These are phyloP conservation scores for Breynia disticha DNA, from an alignment of 441 rosid species.

Conservation along the genomic window DNA sequence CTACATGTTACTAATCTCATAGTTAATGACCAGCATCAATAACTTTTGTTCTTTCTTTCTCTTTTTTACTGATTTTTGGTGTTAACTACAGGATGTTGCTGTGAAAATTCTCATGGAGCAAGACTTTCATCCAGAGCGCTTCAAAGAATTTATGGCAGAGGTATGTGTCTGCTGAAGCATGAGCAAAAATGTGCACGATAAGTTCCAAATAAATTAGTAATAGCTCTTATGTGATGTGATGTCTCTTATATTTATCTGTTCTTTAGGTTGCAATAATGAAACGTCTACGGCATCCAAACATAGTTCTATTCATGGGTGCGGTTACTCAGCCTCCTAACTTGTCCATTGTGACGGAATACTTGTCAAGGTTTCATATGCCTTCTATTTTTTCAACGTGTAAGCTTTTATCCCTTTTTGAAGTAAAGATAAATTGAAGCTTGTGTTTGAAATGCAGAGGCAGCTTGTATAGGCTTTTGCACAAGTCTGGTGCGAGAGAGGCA, in stretches of 20 bases:
- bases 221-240: conserved; percentile 15
- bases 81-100: conserved; percentile 81
- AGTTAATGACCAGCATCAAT: too few species aligned
- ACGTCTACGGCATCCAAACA: conserved; percentile 96
- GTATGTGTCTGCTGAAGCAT: conserved; percentile 28
- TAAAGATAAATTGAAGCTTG: conserved; percentile 17
- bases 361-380: conserved; percentile 60
- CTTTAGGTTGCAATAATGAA: conserved; percentile 94
- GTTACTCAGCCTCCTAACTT: conserved; percentile 94
- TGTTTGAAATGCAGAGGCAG: conserved; percentile 68
- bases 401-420: not conserved
- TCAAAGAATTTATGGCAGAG: conserved; percentile 92
- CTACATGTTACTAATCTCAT: too few species aligned
- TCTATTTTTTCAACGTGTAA: not conserved
- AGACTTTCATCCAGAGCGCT: conserved; percentile 81
- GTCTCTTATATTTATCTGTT: conserved; percentile 12
- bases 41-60: too few species aligned
- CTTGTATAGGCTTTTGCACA: conserved; percentile 86
- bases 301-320: conserved; percentile 99
- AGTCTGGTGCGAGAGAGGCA: conserved; percentile 67
- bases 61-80: not conserved
- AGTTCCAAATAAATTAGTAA: not conserved
- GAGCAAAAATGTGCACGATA: conserved; percentile 1
- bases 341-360: conserved; percentile 95
- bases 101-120: conserved; percentile 99